A percentile compares a stretch with the other conserved stretches of the same genome.
phyloP scores from a whole-genome alignment of 805 yeast genomes.

The Myxozyma nipponensis region DNA sequence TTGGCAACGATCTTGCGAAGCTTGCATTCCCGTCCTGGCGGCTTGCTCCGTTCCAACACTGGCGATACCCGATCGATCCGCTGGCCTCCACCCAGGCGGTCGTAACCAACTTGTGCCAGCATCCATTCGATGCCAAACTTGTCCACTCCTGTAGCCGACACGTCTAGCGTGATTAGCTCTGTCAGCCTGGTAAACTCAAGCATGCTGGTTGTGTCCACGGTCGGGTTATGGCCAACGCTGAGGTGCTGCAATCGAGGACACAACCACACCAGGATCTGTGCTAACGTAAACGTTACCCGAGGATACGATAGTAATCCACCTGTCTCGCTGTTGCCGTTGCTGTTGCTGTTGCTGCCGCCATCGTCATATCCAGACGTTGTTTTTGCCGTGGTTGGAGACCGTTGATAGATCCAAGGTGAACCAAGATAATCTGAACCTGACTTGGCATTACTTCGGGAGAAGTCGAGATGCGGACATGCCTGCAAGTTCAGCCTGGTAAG shows the following conservation, averaged over 20 bases:
- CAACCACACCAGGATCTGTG: background rate
- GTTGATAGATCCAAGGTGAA: too few relatives aligned
- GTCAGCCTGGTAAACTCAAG: background rate
- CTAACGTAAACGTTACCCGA: too few relatives aligned
- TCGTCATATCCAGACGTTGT: background rate
- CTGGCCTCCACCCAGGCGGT: too few relatives aligned
- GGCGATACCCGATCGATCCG: background rate
- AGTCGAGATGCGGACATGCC: background rate
- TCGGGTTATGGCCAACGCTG: background rate
- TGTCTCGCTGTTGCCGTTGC: too few relatives aligned
- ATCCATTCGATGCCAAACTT: too few relatives aligned
- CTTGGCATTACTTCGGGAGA: background rate
- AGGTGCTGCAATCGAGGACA: background rate
- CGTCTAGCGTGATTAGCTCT: background rate
- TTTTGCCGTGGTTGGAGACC: background rate
- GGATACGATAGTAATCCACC: background rate
- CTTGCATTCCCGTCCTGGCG: background rate
- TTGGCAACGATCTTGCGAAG: background rate
- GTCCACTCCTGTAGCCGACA: too few relatives aligned
- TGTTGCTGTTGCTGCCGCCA: too few relatives aligned
- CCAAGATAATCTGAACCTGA: too few relatives aligned
- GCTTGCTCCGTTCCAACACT: too few relatives aligned
- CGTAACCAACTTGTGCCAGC: too few relatives aligned
- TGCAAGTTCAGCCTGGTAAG: background rate
- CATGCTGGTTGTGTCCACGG: background rate